Base-by-base conservation (phyloP, 1,284 basidiomycete genomes). In the Sporisorium scitamineum region DNA sequence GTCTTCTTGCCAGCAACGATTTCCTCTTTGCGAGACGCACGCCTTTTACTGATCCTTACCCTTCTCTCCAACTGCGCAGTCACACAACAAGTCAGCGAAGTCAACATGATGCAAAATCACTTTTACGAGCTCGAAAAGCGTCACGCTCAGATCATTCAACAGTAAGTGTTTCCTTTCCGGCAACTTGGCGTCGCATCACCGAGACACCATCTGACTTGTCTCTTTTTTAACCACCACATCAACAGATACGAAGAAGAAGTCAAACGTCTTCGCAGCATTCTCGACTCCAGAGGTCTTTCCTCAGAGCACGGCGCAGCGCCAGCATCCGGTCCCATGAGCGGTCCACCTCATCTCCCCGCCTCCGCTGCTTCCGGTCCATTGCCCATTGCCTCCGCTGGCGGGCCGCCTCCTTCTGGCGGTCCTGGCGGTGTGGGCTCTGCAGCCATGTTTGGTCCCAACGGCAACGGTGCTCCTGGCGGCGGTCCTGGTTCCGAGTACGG, bases 121-220 rank as follows among this genome's bases (percentile, higher is more conserved):
- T 88, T 93, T 37, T 92, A 92, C 83, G 92, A 93, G 62, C 90
- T 94, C 59, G 92, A 94, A 81, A 88, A 89, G 18, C 89, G 90
- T 67, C 92, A 94, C 76, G 88, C 88, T 65, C 91, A 91, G 84
- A 89, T 92, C 71, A 89, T 92, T 47, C 88, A 89, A 78, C 89
- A 91, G 86, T 88, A 57, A 75, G 88, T 86, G 7, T 54, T 11
- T 50, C 22, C 24, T n/a, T 14, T 6, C 22, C 4, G 16, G n/a
- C 6, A 47, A 20, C 41, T 22, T 10, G 4, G 39, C 37, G 16
- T 8, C 18, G 42, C 51, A 42, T 16, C 31, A 13, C 2, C 29
- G 22, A 29, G 18, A 32, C 41, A 18, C 31, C 22, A 31, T 11
- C 61, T 31, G 20, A 47, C 51, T 31, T 34, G 31, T 37, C 10